Conservation (phyloP, 306 rosid genomes). For the Pterocarpus macrocarpus region DNA sequence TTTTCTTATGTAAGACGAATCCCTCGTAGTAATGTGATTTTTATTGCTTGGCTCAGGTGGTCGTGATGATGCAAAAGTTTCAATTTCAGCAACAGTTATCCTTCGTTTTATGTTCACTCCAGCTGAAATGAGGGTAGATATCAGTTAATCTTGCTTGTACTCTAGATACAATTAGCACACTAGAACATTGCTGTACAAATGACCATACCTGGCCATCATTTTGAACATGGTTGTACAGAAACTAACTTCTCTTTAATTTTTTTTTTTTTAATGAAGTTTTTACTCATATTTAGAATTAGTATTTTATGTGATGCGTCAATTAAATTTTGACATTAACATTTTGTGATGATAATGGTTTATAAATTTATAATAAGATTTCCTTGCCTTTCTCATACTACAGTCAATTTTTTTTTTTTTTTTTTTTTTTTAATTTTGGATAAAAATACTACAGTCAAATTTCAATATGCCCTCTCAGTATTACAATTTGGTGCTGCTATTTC, state of each 20-base stretch:
- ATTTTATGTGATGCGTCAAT: not conserved
- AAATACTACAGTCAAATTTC: not conserved
- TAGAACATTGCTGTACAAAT: conserved; percentile 36
- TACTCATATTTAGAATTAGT: not conserved
- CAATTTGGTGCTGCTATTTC: conserved; percentile 38
- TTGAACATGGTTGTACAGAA: conserved; percentile 30
- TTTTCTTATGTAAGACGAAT: conserved; percentile 38
- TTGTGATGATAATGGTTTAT: conserved; percentile 9
- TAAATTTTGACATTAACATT: not conserved
- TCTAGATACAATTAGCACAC: conserved; percentile 33
- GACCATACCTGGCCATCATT: conserved; percentile 8
- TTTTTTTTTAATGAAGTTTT: conserved; percentile 25
- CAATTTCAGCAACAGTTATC: conserved; percentile 83
- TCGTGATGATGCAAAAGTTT: conserved; percentile 83
- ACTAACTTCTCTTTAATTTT: conserved; percentile 21
- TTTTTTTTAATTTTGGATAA: too few relatives aligned
- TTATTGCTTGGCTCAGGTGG: conserved; percentile 70
- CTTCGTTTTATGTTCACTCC: conserved; percentile 88
- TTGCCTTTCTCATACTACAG: not conserved
- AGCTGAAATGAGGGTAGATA: conserved; percentile 84
- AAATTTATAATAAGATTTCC: conserved; percentile 25
- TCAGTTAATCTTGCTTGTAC: conserved; percentile 31
- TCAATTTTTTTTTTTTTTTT: not conserved
- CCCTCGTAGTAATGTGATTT: conserved; percentile 38
- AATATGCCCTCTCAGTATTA: conserved; percentile 16